Evolutionary conservation across 805 yeast genomes (phyloP).

Genomic region (Cyberlindnera lachancei): DNA sequence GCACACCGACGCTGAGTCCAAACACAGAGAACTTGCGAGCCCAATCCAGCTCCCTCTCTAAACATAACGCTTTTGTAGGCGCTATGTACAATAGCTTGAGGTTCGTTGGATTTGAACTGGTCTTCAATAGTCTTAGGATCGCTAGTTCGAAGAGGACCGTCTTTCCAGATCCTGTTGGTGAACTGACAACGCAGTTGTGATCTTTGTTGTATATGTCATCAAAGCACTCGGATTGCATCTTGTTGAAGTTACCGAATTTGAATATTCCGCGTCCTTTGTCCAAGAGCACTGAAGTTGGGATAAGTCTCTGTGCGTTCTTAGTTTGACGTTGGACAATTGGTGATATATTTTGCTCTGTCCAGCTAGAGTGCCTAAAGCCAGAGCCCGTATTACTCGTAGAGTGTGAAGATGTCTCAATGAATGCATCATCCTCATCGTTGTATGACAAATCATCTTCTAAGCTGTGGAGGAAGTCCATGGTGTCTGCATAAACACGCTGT

Average conservation of each 20-base stretch:
- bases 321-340: no score
- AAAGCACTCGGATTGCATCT: conserved; percentile 44
- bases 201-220: conserved; percentile 26
- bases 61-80: conserved; percentile 52
- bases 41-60: conserved; percentile 44
- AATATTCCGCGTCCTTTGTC: no score
- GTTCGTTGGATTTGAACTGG: conserved; percentile 18
- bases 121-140: conserved; percentile 30
- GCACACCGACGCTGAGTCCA: conserved; percentile 37
- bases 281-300: no score
- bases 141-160: conserved; percentile 50
- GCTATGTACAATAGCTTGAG: conserved; percentile 43
- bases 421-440: no score
- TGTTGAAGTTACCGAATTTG: conserved; percentile 32
- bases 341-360: no score
- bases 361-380: no score
- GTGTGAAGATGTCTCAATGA: no score
- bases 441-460: no score
- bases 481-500: no score
- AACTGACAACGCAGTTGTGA: conserved; percentile 38
- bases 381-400: no score
- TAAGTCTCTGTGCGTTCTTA: no score
- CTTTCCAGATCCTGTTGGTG: conserved; percentile 59
- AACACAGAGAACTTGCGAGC: conserved; percentile 29
- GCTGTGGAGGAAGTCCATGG: no score